Evolutionary conservation across 2,329 filamentous ascomycete genomes (phyloP).

Genomic region (Ascochyta fabae): DNA sequence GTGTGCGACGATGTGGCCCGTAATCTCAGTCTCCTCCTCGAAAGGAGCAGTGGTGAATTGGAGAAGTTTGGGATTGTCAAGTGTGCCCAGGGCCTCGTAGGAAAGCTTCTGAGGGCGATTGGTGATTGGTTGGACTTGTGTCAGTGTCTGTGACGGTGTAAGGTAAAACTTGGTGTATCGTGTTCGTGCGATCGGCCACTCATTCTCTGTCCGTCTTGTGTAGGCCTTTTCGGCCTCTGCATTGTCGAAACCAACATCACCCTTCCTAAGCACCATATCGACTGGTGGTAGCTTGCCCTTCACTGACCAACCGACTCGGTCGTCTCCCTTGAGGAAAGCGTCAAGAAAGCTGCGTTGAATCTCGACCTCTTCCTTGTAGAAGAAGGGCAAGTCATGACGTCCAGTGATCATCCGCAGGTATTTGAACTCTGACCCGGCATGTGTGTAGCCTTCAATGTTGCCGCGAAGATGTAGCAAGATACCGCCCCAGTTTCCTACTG

Average conservation of each 20-base stretch:
- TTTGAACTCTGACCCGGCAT: constrained; percentile 70
- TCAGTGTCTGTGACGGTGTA: constrained; percentile 55
- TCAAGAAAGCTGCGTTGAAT: constrained; percentile 72
- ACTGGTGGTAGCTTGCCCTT: constrained; percentile 67
- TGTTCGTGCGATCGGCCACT: constrained; percentile 73
- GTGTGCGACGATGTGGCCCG: constrained; percentile 69
- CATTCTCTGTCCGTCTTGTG: constrained; percentile 61
- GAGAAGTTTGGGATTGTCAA: constrained; percentile 61
- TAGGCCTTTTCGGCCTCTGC: constrained; percentile 65
- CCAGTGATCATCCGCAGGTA: constrained; percentile 74
- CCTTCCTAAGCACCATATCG: constrained; percentile 67
- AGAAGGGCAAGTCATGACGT: constrained; percentile 75
- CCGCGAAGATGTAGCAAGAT: constrained; percentile 73
- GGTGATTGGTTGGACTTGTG: constrained; percentile 36
- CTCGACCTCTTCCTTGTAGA: constrained; percentile 72
- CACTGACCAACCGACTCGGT: constrained; percentile 65
- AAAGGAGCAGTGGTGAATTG: constrained; percentile 67
- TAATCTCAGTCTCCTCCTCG: constrained; percentile 70
- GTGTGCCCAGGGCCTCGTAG: constrained; percentile 65
- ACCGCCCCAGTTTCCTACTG: constrained; percentile 74
- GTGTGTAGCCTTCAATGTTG: constrained; percentile 69
- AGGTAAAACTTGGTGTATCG: constrained; percentile 68
- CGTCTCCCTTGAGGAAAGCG: constrained; percentile 73
- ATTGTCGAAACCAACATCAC: constrained; percentile 71
- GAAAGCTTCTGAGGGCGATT: constrained; percentile 53